These are phyloP conservation scores for Erodium moschatum DNA, from an alignment of 441 rosid species.

Conservation along the genomic window DNA sequence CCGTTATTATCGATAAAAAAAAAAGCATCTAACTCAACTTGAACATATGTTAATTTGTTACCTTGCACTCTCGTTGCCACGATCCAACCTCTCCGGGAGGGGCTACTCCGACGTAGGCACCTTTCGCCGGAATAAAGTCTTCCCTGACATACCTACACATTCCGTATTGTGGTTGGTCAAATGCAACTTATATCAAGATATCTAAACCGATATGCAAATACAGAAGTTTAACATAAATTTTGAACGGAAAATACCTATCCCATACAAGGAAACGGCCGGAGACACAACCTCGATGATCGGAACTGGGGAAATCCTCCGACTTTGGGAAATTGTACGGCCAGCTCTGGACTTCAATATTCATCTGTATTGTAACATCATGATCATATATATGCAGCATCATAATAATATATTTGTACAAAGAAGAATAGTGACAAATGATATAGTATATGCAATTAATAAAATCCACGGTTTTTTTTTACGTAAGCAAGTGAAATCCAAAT, in stretches of 20 bases:
- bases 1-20: too few relatives aligned
- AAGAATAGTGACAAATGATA: too few relatives aligned
- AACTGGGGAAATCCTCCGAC: neutral
- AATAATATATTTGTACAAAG: too few relatives aligned
- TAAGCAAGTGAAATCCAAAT: too few relatives aligned
- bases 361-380: neutral
- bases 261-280: neutral
- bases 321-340: neutral
- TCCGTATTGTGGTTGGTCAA: neutral
- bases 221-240: neutral
- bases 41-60: conserved; percentile 14
- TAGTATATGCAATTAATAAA: too few relatives aligned
- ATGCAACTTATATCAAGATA: too few relatives aligned
- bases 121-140: neutral
- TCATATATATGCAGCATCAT: neutral
- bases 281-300: neutral
- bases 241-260: neutral
- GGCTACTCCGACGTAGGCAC: conserved; percentile 59
- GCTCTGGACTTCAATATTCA: neutral
- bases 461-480: too few relatives aligned
- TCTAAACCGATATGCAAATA: too few relatives aligned
- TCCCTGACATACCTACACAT: neutral
- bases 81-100: conserved; percentile 56
- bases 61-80: conserved; percentile 77
- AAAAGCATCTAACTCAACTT: too few relatives aligned